phyloP scores from a whole-genome alignment of 345 rosid species.

The Euphorbia pulcherrima region DNA sequence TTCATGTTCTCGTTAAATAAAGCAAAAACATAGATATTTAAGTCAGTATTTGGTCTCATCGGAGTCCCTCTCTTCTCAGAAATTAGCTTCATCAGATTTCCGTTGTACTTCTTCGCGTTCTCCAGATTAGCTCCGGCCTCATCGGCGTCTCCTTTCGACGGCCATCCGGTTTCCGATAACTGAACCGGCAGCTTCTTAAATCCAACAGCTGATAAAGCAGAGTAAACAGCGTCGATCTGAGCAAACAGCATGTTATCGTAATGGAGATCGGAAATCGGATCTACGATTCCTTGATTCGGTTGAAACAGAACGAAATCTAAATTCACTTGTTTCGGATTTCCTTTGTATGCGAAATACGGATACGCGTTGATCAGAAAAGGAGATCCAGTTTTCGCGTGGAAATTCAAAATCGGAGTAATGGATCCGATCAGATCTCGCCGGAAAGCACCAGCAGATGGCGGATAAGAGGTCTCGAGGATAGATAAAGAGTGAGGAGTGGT shows the following conservation, averaged over 20 bases:
- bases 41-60: constrained; percentile 54
- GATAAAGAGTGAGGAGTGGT: constrained; percentile 79
- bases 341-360: constrained; percentile 94
- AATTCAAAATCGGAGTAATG: constrained; percentile 52
- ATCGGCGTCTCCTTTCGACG: constrained; percentile 81
- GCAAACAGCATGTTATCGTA: constrained; percentile 92
- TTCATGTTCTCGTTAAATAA: constrained; percentile 93
- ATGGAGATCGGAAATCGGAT: constrained; percentile 57
- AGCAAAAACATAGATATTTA: constrained; percentile 70
- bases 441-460: constrained; percentile 84
- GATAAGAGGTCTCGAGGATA: constrained; percentile 65
- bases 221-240: constrained; percentile 81
- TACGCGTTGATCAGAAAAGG: constrained; percentile 86
- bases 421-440: constrained; percentile 50
- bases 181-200: constrained; percentile 56
- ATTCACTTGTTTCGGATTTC: constrained; percentile 59
- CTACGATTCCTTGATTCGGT: constrained; percentile 59
- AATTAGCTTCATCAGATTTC: constrained; percentile 64
- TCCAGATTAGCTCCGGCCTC: constrained; percentile 79
- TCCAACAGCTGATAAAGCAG: constrained; percentile 62
- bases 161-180: constrained; percentile 99
- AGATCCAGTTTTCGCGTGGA: constrained; percentile 61
- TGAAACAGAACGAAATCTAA: constrained; percentile 79
- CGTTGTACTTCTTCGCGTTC: constrained; percentile 80
- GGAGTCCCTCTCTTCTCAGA: constrained; percentile 72